phyloP scores from a whole-genome alignment of 352 stramenopile species.

The Pythium aristosporum region DNA sequence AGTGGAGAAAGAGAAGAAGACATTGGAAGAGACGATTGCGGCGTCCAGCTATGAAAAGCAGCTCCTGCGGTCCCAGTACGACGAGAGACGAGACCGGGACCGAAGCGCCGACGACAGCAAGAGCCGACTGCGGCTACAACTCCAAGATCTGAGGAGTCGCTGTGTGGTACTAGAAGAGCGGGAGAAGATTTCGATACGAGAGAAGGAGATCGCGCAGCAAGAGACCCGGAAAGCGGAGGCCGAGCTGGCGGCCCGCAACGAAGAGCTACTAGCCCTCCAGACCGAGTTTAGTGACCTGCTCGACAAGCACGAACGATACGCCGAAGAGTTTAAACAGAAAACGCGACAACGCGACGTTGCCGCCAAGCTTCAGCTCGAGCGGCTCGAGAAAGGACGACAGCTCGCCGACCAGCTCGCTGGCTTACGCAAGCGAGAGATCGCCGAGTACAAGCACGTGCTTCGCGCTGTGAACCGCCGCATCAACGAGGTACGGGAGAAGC shows the following conservation, averaged over 20 bases:
- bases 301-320: constrained; percentile 45
- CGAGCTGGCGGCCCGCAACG: constrained; percentile 38
- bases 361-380: constrained; percentile 31
- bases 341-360: constrained; percentile 41
- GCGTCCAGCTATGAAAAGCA: constrained; percentile 35
- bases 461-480: constrained; percentile 57
- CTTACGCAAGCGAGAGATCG: constrained; percentile 50
- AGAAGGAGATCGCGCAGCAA: constrained; percentile 41
- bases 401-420: constrained; percentile 52
- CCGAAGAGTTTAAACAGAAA: constrained; percentile 41
- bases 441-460: constrained; percentile 66
- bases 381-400: constrained; percentile 41
- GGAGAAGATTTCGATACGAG: constrained; percentile 42
- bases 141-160: constrained; percentile 45
- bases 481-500: constrained; percentile 45
- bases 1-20: constrained; percentile 38
- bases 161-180: constrained; percentile 44
- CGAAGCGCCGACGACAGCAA: constrained; percentile 36
- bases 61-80: constrained; percentile 33
- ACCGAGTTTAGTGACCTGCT: constrained; percentile 65
- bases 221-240: constrained; percentile 34
- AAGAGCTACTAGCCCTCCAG: constrained; percentile 58
- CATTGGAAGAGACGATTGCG: constrained; percentile 41
- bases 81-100: constrained; percentile 41
- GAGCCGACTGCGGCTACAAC: constrained; percentile 32